phyloP scores from a whole-genome alignment of 2,329 filamentous ascomycete genomes.

The Trichoderma citrinoviride region DNA sequence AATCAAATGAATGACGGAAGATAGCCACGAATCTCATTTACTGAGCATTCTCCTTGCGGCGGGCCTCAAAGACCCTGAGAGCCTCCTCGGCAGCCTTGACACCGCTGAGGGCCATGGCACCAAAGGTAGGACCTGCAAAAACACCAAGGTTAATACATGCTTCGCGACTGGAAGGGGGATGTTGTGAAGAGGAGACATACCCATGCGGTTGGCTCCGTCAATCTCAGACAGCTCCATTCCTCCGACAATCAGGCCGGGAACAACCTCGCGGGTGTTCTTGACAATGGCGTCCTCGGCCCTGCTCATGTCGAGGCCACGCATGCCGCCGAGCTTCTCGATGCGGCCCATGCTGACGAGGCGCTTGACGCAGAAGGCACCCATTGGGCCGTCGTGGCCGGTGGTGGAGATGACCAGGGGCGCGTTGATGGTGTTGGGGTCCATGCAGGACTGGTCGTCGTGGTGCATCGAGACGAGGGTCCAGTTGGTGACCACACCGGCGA shows the following conservation, averaged over 20 bases:
- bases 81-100: conserved; percentile 91
- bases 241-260: conserved; percentile 85
- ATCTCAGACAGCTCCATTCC: conserved; percentile 93
- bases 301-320: conserved; percentile 94
- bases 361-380: conserved; percentile 89
- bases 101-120: conserved; percentile 82
- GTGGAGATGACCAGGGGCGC: conserved; percentile 84
- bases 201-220: conserved; percentile 90
- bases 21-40: background rate
- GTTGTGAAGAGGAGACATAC: conserved; percentile 33
- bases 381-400: conserved; percentile 86
- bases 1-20: conserved; percentile 10
- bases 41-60: conserved; percentile 70
- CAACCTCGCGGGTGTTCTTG: conserved; percentile 83
- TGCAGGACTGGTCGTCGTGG: conserved; percentile 87
- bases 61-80: conserved; percentile 70
- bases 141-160: background rate
- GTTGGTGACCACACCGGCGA: conserved; percentile 91
- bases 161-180: too few species aligned
- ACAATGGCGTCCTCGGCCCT: conserved; percentile 89
- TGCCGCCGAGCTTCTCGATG: conserved; percentile 80
- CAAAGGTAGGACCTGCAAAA: conserved; percentile 66
- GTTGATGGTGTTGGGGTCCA: conserved; percentile 98
- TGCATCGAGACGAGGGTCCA: conserved; percentile 90
- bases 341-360: conserved; percentile 84